Conservation (phyloP, 1,284 basidiomycete genomes). For the Trametes sp. region DNA sequence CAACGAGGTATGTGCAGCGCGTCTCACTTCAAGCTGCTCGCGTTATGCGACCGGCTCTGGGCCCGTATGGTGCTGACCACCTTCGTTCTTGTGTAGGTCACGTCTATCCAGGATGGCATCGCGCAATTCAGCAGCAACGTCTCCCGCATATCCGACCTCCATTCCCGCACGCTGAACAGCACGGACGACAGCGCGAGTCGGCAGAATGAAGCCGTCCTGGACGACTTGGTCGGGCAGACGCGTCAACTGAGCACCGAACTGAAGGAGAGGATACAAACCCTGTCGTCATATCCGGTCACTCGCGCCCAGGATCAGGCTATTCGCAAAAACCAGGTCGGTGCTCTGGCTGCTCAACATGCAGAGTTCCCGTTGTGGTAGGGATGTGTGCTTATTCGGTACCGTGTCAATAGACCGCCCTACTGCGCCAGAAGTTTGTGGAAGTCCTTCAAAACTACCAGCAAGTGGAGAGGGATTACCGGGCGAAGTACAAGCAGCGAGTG, state of each 20-base stretch:
- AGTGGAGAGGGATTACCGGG: conserved; percentile 87
- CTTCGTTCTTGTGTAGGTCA: conserved; percentile 35
- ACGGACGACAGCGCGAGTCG: conserved; percentile 58
- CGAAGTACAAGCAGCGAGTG: conserved; percentile 83
- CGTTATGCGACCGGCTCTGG: background rate
- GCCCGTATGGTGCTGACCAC: background rate
- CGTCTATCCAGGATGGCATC: conserved; percentile 66
- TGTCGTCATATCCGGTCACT: conserved; percentile 49
- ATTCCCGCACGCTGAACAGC: conserved; percentile 64
- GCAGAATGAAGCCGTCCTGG: conserved; percentile 56
- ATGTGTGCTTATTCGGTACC: background rate
- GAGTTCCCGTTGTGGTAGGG: background rate
- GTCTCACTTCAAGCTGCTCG: background rate
- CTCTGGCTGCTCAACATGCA: background rate
- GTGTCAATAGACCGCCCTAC: conserved; percentile 53
- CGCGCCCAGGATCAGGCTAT: conserved; percentile 63
- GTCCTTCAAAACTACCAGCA: conserved; percentile 79
- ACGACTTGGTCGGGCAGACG: conserved; percentile 68
- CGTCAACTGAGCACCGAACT: conserved; percentile 66
- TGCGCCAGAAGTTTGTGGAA: conserved; percentile 72
- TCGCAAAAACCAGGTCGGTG: conserved; percentile 72
- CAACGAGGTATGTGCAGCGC: conserved; percentile 43
- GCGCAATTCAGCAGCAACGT: conserved; percentile 63
- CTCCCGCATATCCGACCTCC: conserved; percentile 62
- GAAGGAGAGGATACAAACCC: conserved; percentile 69